phyloP scores from a whole-genome alignment of 2,329 filamentous ascomycete genomes.

The Lecanicillium sp. region DNA sequence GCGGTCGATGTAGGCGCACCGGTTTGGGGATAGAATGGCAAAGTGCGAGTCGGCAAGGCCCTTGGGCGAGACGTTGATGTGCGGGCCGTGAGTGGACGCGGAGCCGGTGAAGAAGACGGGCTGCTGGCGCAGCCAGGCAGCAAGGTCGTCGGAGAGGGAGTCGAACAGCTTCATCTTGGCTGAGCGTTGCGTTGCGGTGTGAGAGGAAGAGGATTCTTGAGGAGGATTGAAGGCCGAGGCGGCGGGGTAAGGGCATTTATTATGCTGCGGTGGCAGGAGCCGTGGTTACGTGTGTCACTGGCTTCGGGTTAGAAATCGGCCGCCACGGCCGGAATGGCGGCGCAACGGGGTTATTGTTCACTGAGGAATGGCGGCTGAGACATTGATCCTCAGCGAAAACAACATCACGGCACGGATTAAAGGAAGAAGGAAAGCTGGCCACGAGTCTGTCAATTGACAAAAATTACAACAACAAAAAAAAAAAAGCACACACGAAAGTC shows the following conservation, averaged over 20 bases:
- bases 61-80: constrained; percentile 75
- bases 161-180: constrained; percentile 53
- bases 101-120: constrained; percentile 74
- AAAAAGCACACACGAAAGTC: too few relatives aligned
- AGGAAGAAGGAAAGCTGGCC: background rate
- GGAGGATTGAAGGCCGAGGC: too few relatives aligned
- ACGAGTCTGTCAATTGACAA: background rate
- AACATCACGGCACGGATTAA: background rate
- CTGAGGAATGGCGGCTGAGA: too few relatives aligned
- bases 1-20: constrained; percentile 65
- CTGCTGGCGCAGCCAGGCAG: constrained; percentile 59
- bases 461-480: too few relatives aligned
- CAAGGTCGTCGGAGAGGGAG: constrained; percentile 48
- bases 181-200: constrained; percentile 5
- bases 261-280: background rate
- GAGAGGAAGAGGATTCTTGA: background rate
- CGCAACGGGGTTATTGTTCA: too few relatives aligned
- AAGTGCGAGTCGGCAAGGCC: constrained; percentile 59
- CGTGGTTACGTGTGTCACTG: background rate
- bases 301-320: background rate
- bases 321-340: background rate
- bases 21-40: constrained; percentile 50
- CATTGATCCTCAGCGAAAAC: too few relatives aligned
- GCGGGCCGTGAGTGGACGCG: constrained; percentile 58
- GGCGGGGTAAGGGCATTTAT: too few relatives aligned